Base-by-base conservation (phyloP, 805 yeast genomes). In the Myxozyma melibiosi region DNA sequence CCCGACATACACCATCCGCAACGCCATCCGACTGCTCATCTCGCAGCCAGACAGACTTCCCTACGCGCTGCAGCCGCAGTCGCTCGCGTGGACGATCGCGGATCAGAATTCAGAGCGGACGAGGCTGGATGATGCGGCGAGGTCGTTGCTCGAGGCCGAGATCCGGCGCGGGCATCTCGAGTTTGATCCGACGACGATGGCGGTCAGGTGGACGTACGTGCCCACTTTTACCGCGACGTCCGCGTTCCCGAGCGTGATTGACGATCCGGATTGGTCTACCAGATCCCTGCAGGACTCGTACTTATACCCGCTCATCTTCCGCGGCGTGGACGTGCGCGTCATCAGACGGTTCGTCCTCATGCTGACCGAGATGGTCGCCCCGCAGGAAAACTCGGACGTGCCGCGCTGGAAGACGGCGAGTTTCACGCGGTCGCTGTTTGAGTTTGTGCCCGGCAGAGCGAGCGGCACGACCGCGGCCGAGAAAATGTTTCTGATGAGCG, bases 1-100 rank as follows among this genome's bases (percentile, higher is more conserved):
- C 62, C 71, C 77, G 1, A 64, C 66, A 8, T 74, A 84, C 43
- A 86, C 92, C 0, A 64, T 72, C 35, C 73, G 96, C 48, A 88
- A 88, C 64, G 70, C 76, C 16, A 72, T 82, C 2, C 73, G 94
- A 61, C 63, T 30, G 44, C 69, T 30, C 57, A 55, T 33, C 58
- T 30, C 60, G 5, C 66, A 3, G 39, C 60, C 41, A 24, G 61
- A 50, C 4, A 25, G 41, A 30, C 45, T 25, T 14, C 71, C 71
- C 11, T 41, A 48, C 18, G 60, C 61, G 18, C 34, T 68, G 4
- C 62, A 33, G 24, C 27, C 49, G 1, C 11, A 22, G 22, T 45
- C 20, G 9, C 31, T 45, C 13, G 16, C 49, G 11, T 5, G 27
- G 24, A 45, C 40, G 22, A 45, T 45, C 14, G 14, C 27, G 18